Base-by-base conservation (phyloP, 176 grass and related monocot species). In the Hyparrhenia diplandra region DNA sequence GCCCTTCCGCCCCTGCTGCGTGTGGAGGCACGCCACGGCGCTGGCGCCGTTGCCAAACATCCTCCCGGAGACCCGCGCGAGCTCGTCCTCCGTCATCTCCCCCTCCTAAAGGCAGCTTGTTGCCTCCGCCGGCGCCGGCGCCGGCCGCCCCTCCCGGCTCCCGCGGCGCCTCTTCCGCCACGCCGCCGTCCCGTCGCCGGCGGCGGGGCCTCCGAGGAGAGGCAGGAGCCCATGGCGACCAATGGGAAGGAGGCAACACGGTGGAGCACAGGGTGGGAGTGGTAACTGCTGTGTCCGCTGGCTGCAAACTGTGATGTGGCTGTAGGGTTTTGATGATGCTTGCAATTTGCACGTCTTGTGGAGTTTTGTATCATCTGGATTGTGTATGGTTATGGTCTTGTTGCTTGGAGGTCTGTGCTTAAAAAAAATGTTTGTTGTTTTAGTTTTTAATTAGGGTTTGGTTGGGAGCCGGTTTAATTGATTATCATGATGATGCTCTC, bases 1-100 rank as follows among this genome's bases (percentile, higher is more conserved):
- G 41, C 96, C 96, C 81, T 99, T 99, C 82, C 85, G 84, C 29
- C 96, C 96, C 87, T 99, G 96, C 88, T 99, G 96, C 70, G 90
- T 95, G 83, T 99, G 88, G 13, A 99, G 91, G 84, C 90, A 93
- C 77, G 87, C 93, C 28, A 35, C 82, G 24, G 77, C 76, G 75
- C 84, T 95, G 27, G 90, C 58, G 21, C 90, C 92, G 72, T 93
- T 99, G 2, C 67, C 80, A 83, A 72, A 91, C 89, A 93, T 85
- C 86, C 96, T 90, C 24, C 93, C 96, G 13, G 89, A 51, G 45
- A 99, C 82, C 62, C 76, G 46, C 6, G 80, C 77, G 85, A 99
- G 82, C 42, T 99, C 90, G 42, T 90, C 90, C 76, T 93, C 90
- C 27, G 76, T 80, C 82, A 82, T 76, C 79, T 18, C 52, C 65